Evolutionary conservation across 164 flowering plant genomes (phyloP).

Genomic region (Akebia trifoliata): DNA sequence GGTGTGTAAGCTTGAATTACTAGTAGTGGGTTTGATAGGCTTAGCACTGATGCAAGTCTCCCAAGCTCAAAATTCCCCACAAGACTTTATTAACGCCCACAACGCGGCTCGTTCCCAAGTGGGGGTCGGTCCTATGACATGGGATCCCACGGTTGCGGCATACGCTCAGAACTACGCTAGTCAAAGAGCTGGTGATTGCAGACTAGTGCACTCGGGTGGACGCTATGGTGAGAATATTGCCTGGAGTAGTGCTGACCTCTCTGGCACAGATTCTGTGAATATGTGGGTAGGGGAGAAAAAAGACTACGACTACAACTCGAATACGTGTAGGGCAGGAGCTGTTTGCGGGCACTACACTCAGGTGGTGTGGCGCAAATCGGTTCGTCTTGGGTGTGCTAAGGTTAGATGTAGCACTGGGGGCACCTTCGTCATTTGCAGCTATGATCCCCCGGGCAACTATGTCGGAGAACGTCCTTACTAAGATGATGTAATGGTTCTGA

Average conservation of each 20-base stretch:
- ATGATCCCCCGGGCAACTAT: slow-evolving; percentile 9
- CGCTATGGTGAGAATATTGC: slow-evolving; percentile 30
- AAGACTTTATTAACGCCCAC: slow-evolving; percentile 35
- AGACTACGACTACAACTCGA: slow-evolving; percentile 27
- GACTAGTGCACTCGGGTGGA: slow-evolving; percentile 32
- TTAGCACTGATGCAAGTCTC: slow-evolving; percentile 1
- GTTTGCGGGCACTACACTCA: slow-evolving; percentile 46
- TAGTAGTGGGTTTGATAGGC: neutral
- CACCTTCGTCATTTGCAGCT: slow-evolving; percentile 11
- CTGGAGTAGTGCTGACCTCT: neutral
- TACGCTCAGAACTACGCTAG: slow-evolving; percentile 34
- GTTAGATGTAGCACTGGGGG: slow-evolving; percentile 31
- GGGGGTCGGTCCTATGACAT: slow-evolving; percentile 25
- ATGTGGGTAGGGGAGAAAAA: slow-evolving; percentile 36
- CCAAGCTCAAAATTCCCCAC: slow-evolving; percentile 30
- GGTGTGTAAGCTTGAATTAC: no score
- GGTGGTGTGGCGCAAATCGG: slow-evolving; percentile 43
- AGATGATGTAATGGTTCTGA: no score
- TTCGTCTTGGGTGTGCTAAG: slow-evolving; percentile 39
- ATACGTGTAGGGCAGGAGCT: slow-evolving; percentile 20
- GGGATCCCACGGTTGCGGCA: slow-evolving; percentile 31
- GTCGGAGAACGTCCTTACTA: slow-evolving; percentile 11
- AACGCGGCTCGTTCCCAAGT: slow-evolving; percentile 31
- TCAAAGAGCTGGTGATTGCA: slow-evolving; percentile 21
- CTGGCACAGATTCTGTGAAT: slow-evolving; percentile 30